Percentiles rank a stretch among this genome's conserved stretches.
Conservation (phyloP, 2,329 filamentous ascomycete genomes). For the Ramularia collo-cygni region DNA sequence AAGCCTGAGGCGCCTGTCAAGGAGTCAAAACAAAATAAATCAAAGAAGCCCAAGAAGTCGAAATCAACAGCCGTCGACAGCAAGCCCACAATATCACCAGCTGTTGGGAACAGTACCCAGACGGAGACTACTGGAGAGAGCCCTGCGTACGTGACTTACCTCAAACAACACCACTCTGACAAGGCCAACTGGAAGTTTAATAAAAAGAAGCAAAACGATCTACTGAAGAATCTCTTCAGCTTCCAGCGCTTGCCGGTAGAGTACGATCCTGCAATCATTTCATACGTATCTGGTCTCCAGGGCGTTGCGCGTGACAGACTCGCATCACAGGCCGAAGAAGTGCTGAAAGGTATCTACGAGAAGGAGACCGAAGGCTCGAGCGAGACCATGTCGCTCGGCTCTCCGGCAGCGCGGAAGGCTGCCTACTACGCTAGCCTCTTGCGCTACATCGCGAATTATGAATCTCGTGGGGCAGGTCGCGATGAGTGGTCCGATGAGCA, state of each 20-base stretch:
- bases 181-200: conserved; percentile 86
- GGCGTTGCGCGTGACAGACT: conserved; percentile 42
- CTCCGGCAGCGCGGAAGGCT: conserved; percentile 5
- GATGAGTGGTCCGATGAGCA: conserved; percentile 11
- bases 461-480: conserved; percentile 9
- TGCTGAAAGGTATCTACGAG: conserved; percentile 11
- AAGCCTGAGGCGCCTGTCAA: conserved; percentile 9
- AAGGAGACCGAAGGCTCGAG: conserved; percentile 6
- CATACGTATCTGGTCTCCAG: conserved; percentile 74
- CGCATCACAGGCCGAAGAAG: conserved; percentile 11
- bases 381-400: conserved; percentile 11
- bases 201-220: conserved; percentile 79
- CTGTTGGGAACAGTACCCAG: neutral
- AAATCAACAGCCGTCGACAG: conserved; percentile 13
- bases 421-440: conserved; percentile 12
- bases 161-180: conserved; percentile 65
- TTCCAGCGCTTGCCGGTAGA: conserved; percentile 61
- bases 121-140: conserved; percentile 1
- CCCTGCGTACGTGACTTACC: conserved; percentile 65
- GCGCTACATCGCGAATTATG: conserved; percentile 6
- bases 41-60: conserved; percentile 29
- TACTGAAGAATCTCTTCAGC: conserved; percentile 77
- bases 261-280: conserved; percentile 62
- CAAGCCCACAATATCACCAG: conserved; percentile 1
- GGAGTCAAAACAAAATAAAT: conserved; percentile 21